phyloP scores from a whole-genome alignment of 805 yeast genomes.

The Barnettozyma populi region DNA sequence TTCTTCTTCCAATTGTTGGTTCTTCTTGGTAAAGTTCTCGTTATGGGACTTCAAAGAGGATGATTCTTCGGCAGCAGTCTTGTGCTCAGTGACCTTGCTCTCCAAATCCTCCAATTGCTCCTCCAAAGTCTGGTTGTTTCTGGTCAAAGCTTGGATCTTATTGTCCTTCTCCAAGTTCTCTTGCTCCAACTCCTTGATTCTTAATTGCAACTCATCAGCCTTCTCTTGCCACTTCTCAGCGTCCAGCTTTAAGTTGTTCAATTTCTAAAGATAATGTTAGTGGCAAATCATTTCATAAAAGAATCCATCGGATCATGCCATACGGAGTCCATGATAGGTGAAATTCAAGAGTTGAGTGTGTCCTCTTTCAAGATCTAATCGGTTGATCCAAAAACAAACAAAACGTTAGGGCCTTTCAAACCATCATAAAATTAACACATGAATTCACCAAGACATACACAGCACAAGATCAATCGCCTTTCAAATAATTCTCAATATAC shows the following conservation, averaged over 20 bases:
- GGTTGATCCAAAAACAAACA: not conserved
- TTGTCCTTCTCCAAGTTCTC: constrained; percentile 89
- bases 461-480: not conserved
- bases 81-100: constrained; percentile 64
- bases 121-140: constrained; percentile 87
- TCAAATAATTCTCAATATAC: not conserved
- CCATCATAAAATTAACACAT: too few relatives aligned
- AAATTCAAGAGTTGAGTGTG: not conserved
- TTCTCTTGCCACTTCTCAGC: constrained; percentile 97
- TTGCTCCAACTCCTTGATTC: constrained; percentile 88
- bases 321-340: not conserved
- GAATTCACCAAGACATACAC: not conserved
- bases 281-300: not conserved
- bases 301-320: not conserved
- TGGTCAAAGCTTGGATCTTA: constrained; percentile 86
- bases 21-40: constrained; percentile 87
- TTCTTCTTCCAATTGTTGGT: constrained; percentile 83
- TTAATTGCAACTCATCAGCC: constrained; percentile 78
- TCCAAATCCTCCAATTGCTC: constrained; percentile 72
- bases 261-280: constrained; percentile 46
- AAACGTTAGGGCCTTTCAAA: not conserved
- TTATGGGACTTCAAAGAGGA: constrained; percentile 82
- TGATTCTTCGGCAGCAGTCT: constrained; percentile 86
- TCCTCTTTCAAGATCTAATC: not conserved
- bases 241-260: constrained; percentile 84